Percentiles rank a stretch among this genome's conserved stretches.
These are phyloP conservation scores for Byssochlamys sp. DNA, from an alignment of 2,329 filamentous ascomycete species.

Conservation along the genomic window DNA sequence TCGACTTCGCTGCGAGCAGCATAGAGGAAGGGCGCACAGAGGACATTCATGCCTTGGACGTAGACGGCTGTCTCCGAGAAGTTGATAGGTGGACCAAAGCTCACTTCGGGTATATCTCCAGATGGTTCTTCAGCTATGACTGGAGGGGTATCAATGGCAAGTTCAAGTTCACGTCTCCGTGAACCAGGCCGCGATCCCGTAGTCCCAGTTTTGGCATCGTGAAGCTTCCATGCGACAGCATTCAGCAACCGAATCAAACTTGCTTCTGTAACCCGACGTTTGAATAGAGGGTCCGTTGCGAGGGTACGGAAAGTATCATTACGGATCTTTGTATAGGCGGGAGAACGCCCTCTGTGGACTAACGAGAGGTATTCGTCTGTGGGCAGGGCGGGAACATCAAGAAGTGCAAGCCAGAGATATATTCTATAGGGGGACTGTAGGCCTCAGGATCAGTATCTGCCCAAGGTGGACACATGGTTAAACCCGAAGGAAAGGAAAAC, in stretches of 20 bases:
- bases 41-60: constrained; percentile 97
- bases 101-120: constrained; percentile 36
- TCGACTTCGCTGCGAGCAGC: constrained; percentile 88
- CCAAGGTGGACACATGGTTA: neutral
- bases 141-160: constrained; percentile 28
- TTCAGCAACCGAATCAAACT: constrained; percentile 89
- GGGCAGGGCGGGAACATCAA: constrained; percentile 73
- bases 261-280: constrained; percentile 87
- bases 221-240: constrained; percentile 84
- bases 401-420: constrained; percentile 89
- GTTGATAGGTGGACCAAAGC: constrained; percentile 10
- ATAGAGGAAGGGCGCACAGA: constrained; percentile 91
- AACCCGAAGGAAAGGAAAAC: neutral
- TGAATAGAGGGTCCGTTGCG: constrained; percentile 93
- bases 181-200: constrained; percentile 28
- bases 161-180: constrained; percentile 40
- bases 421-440: constrained; percentile 77
- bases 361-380: constrained; percentile 84
- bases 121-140: constrained; percentile 32
- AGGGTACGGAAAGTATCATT: constrained; percentile 97
- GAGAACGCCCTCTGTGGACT: constrained; percentile 84
- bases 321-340: constrained; percentile 91
- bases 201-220: constrained; percentile 58
- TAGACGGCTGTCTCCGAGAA: constrained; percentile 65
- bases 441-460: constrained; percentile 6